Conservation (phyloP, 2,329 filamentous ascomycete species). For the Escovopsis sp. region DNA sequence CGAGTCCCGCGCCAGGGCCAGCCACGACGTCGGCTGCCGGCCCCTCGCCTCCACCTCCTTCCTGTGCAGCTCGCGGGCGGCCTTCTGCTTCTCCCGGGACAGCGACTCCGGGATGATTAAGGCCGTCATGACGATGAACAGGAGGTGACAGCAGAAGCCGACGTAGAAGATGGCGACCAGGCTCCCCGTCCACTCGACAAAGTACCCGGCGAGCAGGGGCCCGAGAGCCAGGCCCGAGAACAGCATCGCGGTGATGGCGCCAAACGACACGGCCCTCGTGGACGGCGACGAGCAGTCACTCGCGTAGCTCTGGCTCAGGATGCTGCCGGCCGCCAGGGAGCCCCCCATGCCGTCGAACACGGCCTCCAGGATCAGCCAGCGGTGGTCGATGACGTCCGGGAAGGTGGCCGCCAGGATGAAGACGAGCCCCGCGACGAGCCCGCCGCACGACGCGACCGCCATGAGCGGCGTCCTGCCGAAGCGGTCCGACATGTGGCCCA, state of each 20-base stretch:
- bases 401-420: conserved; percentile 66
- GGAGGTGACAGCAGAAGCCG: conserved; percentile 53
- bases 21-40: conserved; percentile 12
- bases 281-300: conserved; percentile 77
- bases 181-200: conserved; percentile 62
- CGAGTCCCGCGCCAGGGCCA: conserved; percentile 25
- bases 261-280: conserved; percentile 68
- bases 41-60: conserved; percentile 27
- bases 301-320: conserved; percentile 71
- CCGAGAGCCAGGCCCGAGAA: conserved; percentile 83
- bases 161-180: conserved; percentile 77
- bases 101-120: conserved; percentile 75
- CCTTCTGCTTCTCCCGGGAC: conserved; percentile 52
- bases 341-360: conserved; percentile 72
- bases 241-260: conserved; percentile 77
- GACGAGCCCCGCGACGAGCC: conserved; percentile 57
- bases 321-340: conserved; percentile 71
- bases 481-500: conserved; percentile 76
- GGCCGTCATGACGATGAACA: conserved; percentile 59
- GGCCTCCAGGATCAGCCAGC: conserved; percentile 63
- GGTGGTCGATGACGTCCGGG: conserved; percentile 58
- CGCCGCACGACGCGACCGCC: conserved; percentile 58
- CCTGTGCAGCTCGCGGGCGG: conserved; percentile 54
- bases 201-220: conserved; percentile 63
- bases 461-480: conserved; percentile 68